These are phyloP conservation scores for Nematocida displodere DNA, from an alignment of 371 early-diverging fungal species.

Conservation along the genomic window DNA sequence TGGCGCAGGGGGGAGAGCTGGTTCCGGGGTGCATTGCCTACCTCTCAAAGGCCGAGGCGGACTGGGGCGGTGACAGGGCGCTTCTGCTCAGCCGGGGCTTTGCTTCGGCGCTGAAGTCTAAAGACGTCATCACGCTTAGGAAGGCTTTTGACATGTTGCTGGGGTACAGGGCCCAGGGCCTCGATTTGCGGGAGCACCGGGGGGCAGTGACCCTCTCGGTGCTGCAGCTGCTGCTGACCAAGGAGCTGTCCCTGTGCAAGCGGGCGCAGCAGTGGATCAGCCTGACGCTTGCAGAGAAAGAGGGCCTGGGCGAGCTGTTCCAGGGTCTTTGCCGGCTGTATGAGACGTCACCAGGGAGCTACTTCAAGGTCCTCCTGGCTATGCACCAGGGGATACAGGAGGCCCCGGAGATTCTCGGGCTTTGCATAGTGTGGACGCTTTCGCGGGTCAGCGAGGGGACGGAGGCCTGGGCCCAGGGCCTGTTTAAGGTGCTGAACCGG, in stretches of 20 bases:
- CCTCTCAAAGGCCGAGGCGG: conserved; percentile 36
- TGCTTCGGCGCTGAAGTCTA: conserved; percentile 18
- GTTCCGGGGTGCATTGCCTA: conserved; percentile 47
- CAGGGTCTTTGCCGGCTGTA: background rate
- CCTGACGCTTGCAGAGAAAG: background rate
- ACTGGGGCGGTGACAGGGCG: background rate
- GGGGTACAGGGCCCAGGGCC: conserved; percentile 35
- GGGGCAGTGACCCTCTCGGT: conserved; percentile 24
- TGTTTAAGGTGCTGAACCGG: conserved; percentile 19
- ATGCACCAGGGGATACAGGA: conserved; percentile 33
- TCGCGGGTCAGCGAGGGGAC: background rate
- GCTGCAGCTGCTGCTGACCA: conserved; percentile 56
- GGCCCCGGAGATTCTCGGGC: background rate
- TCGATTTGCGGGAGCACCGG: conserved; percentile 36
- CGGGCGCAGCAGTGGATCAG: conserved; percentile 57
- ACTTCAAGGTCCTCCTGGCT: conserved; percentile 38
- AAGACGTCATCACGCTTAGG: conserved; percentile 42
- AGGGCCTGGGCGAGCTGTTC: background rate
- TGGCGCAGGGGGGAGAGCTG: conserved; percentile 51
- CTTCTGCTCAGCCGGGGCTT: conserved; percentile 15
- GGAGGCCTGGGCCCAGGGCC: background rate
- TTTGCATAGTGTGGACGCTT: conserved; percentile 3
- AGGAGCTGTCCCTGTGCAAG: conserved; percentile 59
- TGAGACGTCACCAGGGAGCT: background rate
- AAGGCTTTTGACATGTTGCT: conserved; percentile 43